phyloP scores from a whole-genome alignment of 169 alveolate species.

The Plasmodium gaboni region DNA sequence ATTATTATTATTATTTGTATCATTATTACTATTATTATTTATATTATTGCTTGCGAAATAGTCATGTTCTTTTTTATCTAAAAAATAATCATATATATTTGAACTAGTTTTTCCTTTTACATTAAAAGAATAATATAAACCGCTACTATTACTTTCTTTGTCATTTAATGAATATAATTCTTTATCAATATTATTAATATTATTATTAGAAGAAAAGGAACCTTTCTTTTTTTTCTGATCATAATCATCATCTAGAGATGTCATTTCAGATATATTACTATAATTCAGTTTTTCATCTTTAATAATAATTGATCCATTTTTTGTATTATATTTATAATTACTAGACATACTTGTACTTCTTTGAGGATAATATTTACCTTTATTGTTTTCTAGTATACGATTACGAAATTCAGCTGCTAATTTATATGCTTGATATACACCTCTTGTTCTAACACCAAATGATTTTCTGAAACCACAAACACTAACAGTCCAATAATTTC shows the following conservation, averaged over 20 bases:
- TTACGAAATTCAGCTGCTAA: slow-evolving; percentile 75
- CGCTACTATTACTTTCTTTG: neutral
- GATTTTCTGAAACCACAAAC: slow-evolving; percentile 77
- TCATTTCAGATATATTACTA: neutral
- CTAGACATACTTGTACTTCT: slow-evolving; percentile 39
- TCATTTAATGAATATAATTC: slow-evolving; percentile 39
- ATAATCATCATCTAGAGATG: neutral
- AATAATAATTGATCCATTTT: slow-evolving; percentile 10
- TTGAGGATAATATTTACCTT: slow-evolving; percentile 68
- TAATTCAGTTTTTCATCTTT: slow-evolving; percentile 44
- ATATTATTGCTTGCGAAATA: neutral
- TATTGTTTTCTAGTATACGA: slow-evolving; percentile 68
- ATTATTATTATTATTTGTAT: slow-evolving; percentile 5
- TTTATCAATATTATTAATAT: slow-evolving; percentile 21
- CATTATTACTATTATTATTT: neutral
- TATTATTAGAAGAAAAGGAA: slow-evolving; percentile 8
- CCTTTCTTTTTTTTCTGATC: slow-evolving; percentile 16
- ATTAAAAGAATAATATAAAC: neutral
- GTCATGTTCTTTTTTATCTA: slow-evolving; percentile 27
- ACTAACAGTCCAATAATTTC: slow-evolving; percentile 78
- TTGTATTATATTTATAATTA: slow-evolving; percentile 56
- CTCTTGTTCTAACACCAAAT: slow-evolving; percentile 77
- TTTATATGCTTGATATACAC: slow-evolving; percentile 77
- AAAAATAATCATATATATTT: slow-evolving; percentile 49
- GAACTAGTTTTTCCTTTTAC: slow-evolving; percentile 5